Conservation (phyloP, 2,329 filamentous ascomycete species). For the Aspergillus ochraceus region DNA sequence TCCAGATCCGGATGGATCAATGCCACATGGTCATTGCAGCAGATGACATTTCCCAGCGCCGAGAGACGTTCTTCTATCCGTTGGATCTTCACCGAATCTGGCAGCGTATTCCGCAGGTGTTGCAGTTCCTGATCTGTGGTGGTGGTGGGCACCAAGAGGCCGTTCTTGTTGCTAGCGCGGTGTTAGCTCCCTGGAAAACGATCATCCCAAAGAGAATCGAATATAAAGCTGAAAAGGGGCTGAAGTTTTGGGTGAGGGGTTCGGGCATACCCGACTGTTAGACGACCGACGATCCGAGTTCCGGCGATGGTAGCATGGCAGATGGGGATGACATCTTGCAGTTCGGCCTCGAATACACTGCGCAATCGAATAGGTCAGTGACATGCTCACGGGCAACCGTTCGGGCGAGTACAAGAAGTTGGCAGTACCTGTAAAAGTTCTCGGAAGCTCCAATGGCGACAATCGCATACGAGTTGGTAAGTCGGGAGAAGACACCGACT, state of each 20-base stretch:
- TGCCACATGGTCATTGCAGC: conserved; percentile 93
- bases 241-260: background rate
- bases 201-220: background rate
- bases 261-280: conserved; percentile 77
- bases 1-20: conserved; percentile 95
- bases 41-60: conserved; percentile 95
- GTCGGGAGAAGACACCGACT: conserved; percentile 92
- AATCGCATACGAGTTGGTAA: conserved; percentile 96
- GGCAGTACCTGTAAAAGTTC: conserved; percentile 86
- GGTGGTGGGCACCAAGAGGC: conserved; percentile 90
- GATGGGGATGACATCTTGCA: conserved; percentile 96
- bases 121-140: conserved; percentile 98
- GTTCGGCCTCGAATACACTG: conserved; percentile 94
- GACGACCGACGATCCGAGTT: conserved; percentile 89
- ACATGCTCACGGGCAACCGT: background rate
- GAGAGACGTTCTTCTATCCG: conserved; percentile 96
- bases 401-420: background rate
- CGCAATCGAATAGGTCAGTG: background rate
- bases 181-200: background rate
- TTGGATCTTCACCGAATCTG: conserved; percentile 89
- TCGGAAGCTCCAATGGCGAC: conserved; percentile 93
- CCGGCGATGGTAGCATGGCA: conserved; percentile 95
- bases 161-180: conserved; percentile 77
- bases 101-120: conserved; percentile 92
- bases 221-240: too few species aligned